Percentiles rank a stretch among this genome's conserved stretches.
Conservation (phyloP, 208 protist species). For the Leishmania amazonensis region DNA sequence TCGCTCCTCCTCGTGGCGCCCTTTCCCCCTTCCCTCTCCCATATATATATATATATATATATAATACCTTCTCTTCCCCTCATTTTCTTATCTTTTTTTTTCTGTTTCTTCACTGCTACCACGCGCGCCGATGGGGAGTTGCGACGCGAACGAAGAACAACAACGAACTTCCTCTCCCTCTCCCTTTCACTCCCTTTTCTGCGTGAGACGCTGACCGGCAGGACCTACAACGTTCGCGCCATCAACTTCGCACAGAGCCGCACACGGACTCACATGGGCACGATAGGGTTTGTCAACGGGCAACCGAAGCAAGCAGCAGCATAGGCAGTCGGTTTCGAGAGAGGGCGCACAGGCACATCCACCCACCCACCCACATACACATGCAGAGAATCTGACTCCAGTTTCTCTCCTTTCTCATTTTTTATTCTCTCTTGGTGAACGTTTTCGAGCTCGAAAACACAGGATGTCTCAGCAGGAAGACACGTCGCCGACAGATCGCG, state of each 20-base stretch:
- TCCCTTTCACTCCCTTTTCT: too few species aligned
- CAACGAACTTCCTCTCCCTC: not conserved
- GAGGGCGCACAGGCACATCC: not conserved
- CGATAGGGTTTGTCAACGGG: not conserved
- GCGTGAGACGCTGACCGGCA: not conserved
- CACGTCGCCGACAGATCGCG: slow-evolving; percentile 17
- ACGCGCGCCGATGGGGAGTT: not conserved
- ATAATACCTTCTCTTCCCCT: not conserved
- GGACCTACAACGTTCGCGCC: not conserved
- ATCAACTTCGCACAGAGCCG: not conserved
- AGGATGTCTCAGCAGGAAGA: slow-evolving; percentile 3
- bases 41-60: too few species aligned
- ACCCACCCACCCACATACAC: not conserved
- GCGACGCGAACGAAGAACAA: not conserved
- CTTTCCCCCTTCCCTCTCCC: not conserved
- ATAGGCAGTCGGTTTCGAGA: not conserved
- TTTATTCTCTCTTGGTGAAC: not conserved
- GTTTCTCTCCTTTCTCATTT: not conserved
- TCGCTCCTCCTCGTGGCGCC: not conserved
- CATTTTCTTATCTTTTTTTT: too few species aligned
- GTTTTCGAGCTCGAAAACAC: not conserved
- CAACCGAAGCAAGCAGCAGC: not conserved
- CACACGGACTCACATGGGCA: not conserved
- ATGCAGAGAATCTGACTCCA: not conserved
- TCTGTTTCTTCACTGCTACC: not conserved